phyloP scores from a whole-genome alignment of 192 early-diverging fungal species.

The Coemansia sp. region DNA sequence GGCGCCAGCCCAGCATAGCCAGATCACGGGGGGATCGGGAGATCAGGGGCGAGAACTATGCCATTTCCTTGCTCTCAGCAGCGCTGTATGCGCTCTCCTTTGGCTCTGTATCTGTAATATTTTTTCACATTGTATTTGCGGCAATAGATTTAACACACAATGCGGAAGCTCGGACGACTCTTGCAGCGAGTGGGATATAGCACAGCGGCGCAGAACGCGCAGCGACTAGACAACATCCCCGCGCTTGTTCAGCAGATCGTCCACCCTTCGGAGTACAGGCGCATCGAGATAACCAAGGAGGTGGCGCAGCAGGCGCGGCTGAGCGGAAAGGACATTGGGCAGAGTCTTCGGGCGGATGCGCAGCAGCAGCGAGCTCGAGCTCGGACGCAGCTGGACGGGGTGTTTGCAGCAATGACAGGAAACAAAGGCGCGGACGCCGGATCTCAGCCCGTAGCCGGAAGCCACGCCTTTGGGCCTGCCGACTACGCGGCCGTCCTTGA shows the following conservation, averaged over 20 bases:
- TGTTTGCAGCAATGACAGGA: no score
- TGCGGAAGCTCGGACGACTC: no score
- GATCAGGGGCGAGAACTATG: no score
- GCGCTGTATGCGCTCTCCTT: no score
- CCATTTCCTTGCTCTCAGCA: no score
- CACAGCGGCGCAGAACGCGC: no score
- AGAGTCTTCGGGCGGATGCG: not conserved
- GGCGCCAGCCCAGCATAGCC: not conserved
- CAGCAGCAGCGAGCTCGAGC: not conserved
- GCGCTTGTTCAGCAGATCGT: conserved; percentile 22
- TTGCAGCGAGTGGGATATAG: no score
- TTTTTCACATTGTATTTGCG: no score
- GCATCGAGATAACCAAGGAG: conserved; percentile 16
- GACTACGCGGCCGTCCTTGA: conserved; percentile 30
- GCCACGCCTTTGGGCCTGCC: not conserved
- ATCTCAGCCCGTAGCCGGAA: not conserved
- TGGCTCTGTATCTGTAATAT: no score
- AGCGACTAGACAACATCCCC: not conserved
- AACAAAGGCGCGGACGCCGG: no score
- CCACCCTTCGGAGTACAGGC: conserved; percentile 21
- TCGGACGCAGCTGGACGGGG: not conserved
- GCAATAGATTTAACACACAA: no score
- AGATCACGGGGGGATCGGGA: no score
- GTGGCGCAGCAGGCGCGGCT: conserved; percentile 7
- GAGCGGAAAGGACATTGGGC: conserved; percentile 1